phyloP scores from a whole-genome alignment of 2,329 filamentous ascomycete species.

The Penicillium sclerotigenum region DNA sequence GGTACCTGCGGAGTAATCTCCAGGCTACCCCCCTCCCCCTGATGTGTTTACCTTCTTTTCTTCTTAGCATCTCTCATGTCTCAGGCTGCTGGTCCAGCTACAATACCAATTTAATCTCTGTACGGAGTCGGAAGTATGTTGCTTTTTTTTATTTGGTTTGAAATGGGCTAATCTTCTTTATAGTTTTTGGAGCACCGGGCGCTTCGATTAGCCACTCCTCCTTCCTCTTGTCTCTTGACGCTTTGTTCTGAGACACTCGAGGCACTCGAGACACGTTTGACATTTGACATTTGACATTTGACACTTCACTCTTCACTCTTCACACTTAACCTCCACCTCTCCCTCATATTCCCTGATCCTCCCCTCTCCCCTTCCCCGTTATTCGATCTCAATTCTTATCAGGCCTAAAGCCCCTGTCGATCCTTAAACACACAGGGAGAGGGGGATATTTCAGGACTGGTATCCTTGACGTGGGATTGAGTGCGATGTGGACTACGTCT shows the following conservation, averaged over 20 bases:
- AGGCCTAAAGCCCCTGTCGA: constrained; percentile 20
- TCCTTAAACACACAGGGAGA: constrained; percentile 11
- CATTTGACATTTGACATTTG: not conserved
- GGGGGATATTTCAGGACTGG: constrained; percentile 16
- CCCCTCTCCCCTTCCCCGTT: not conserved
- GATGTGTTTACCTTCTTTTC: not conserved
- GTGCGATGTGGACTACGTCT: constrained; percentile 41
- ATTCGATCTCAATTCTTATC: not conserved
- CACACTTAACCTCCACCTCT: not conserved
- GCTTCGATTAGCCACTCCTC: constrained; percentile 5
- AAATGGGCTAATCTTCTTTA: constrained; percentile 2
- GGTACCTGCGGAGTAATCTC: constrained; percentile 14
- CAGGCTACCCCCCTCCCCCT: not conserved
- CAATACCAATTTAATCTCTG: not conserved
- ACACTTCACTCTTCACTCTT: not conserved
- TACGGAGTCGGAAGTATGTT: not conserved
- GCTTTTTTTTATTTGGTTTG: not conserved
- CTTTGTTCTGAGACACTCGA: too few species aligned
- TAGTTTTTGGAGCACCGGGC: constrained; percentile 1
- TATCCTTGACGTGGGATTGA: constrained; percentile 3
- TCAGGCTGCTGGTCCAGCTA: constrained; percentile 12
- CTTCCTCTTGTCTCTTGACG: constrained; percentile 5
- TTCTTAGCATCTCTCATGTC: not conserved
- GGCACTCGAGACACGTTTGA: too few species aligned
- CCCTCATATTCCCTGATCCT: not conserved